Evolutionary conservation across 345 rosid species (phyloP), one percentile per base, ranked within the genome.

Genomic region (Pistacia integerrima): DNA sequence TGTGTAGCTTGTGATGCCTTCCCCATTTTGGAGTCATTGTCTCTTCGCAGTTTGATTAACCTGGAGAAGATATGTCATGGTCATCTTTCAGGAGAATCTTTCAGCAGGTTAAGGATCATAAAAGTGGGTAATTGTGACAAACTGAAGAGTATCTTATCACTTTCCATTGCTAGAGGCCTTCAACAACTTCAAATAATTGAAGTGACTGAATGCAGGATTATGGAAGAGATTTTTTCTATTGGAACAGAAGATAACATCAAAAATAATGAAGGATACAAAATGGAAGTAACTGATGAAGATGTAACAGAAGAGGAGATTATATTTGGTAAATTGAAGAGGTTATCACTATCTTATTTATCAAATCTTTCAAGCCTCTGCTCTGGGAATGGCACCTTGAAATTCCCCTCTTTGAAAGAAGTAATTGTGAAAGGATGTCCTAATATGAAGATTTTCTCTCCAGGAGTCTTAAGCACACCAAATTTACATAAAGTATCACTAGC

Each of bases 101-200:
- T 85, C 46, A 2, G 78, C 46, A 65, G 59, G 17, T 44, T 80
- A 35, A 70, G 55, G 70, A 48, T 5, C 1, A 13, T 82, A 2
- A 52, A 30, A 13, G 82, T 82, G 18, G 18, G 2, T 28, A 4
- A 4, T 12, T 80, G 78, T 17, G 4, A 61, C 0, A 67, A 16
- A 18, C 20, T 84, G 58, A 74, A 49, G 30, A 67, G 16, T 8
- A 48, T 79, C 4, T 78, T 81, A 41, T 48, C 69, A 3, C 35
- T 77, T 11, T 78, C 82, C 49, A 55, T 63, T 17, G 51, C 71
- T n/a, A 30, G 59, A 57, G 38, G 59, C 11, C 82, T 82, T 72
- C 46, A 54, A 13, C 73, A 65, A 5, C 83, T 77, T 36, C 67
- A 72, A 48, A 51, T 49, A 48, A 79, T 82, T 33, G 62, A 79